Base-by-base conservation (phyloP, 805 yeast genomes). In the Metschnikowia lunata region DNA sequence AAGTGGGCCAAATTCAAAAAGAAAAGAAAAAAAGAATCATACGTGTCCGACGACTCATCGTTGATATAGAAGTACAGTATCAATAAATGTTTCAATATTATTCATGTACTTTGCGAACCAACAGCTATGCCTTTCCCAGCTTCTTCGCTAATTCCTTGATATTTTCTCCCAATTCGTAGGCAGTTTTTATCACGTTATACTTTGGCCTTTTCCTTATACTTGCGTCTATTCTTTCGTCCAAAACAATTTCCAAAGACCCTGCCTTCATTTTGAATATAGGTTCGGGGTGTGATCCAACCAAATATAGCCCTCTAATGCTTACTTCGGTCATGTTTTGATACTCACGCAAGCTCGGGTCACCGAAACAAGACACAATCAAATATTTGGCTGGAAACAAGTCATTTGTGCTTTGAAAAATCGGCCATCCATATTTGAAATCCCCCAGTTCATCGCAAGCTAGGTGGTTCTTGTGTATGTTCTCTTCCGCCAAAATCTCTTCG, bases 401-500 rank as follows among this genome's bases (percentile, higher is more conserved):
- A 7, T 15, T 34, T 2, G 29, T 14, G 18, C 27, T 35, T 30
- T 47, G 54, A 11, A 53, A 11, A 5, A 47, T 39, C 7, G 57
- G 55, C 44, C 39, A 34, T 7, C 52, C 54, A 29, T 37, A 37
- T 2, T 15, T 8, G n/a, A 41, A 36, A 2, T n/a, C 26, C 4
- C 13, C 18, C 7, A 31, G n/a, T 8, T 13, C 15, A 18, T 48
- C 49, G 14, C 43, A 12, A 11, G 48, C 37, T 3, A 32, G 36
- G 26, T 45, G 32, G 8, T 12, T 30, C 27, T 45, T 26, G 30
- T 28, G 9, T 18, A 53, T 50, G 34, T 72, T 65, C 14, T 64
- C 50, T n/a, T 56, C 56, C 2, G 45, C 46, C 1, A 71, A 46
- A 2, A 79, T 59, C 45, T 77, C 79, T 27, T 60, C 56, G 2